These are phyloP conservation scores for Codiaeum variegatum DNA, from an alignment of 441 rosid genomes.

Conservation along the genomic window DNA sequence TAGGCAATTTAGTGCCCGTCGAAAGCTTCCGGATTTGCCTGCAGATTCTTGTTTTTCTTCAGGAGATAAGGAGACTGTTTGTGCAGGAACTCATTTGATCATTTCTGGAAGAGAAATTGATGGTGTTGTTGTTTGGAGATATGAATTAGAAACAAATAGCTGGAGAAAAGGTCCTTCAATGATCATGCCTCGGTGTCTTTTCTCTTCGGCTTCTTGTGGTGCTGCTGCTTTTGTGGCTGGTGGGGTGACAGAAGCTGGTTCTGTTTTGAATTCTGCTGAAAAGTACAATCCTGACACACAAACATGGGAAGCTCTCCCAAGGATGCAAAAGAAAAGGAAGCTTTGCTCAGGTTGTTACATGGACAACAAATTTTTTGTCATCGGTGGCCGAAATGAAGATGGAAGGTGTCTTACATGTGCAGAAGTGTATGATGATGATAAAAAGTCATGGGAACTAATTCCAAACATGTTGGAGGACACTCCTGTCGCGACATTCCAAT, in stretches of 20 bases:
- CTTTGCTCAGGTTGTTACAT: constrained; percentile 76
- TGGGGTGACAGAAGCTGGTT: constrained; percentile 39
- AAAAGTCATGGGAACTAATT: constrained; percentile 56
- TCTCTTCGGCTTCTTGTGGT: constrained; percentile 73
- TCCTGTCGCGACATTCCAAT: constrained; percentile 48
- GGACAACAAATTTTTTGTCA: constrained; percentile 64
- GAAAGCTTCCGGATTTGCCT: constrained; percentile 63
- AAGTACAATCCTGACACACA: constrained; percentile 56
- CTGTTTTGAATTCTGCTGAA: constrained; percentile 59
- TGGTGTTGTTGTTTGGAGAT: constrained; percentile 72
- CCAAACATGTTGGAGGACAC: constrained; percentile 53
- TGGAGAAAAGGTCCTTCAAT: constrained; percentile 79
- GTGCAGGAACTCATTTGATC: constrained; percentile 75
- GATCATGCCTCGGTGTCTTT: constrained; percentile 66
- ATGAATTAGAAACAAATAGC: constrained; percentile 55
- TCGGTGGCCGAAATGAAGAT: constrained; percentile 65
- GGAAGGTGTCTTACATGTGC: constrained; percentile 52
- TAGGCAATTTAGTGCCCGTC: constrained; percentile 39
- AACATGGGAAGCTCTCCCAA: constrained; percentile 57
- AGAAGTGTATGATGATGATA: constrained; percentile 59
- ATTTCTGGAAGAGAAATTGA: constrained; percentile 63
- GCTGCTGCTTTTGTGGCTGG: constrained; percentile 68
- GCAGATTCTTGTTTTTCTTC: constrained; percentile 55
- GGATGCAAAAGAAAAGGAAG: constrained; percentile 48
- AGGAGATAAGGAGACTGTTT: constrained; percentile 78